These are phyloP conservation scores for Boletus pseudopeckii DNA, from an alignment of 768 basidiomycete genomes.

Conservation along the genomic window DNA sequence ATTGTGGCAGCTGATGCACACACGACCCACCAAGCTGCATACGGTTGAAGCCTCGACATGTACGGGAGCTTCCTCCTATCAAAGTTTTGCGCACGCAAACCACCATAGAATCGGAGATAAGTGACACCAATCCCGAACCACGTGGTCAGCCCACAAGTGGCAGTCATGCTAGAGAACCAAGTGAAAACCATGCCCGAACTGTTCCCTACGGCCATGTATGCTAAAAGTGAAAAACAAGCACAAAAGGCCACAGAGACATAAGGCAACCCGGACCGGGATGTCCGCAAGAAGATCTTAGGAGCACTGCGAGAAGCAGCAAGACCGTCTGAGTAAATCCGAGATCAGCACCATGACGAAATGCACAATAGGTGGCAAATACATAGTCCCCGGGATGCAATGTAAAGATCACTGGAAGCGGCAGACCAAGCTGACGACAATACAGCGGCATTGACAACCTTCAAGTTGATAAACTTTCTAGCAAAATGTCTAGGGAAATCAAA, in stretches of 20 bases:
- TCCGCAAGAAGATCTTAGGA: conserved; percentile 46
- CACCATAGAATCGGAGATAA: conserved; percentile 45
- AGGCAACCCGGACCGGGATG: conserved; percentile 39
- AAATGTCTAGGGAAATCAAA: background rate
- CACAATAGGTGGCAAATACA: conserved; percentile 16
- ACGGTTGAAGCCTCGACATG: conserved; percentile 38
- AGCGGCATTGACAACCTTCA: conserved; percentile 31
- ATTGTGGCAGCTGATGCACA: conserved; percentile 24
- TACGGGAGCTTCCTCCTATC: conserved; percentile 46
- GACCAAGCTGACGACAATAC: conserved; percentile 44
- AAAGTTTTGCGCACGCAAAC: conserved; percentile 45
- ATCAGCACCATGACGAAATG: background rate
- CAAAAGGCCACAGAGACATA: conserved; percentile 35
- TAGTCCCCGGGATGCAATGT: conserved; percentile 32
- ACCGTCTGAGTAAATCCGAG: conserved; percentile 40
- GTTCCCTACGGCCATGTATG: conserved; percentile 37
- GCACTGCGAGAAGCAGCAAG: conserved; percentile 49
- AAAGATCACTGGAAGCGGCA: conserved; percentile 35
- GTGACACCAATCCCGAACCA: conserved; percentile 42
- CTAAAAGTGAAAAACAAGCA: conserved; percentile 30
- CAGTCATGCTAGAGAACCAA: conserved; percentile 34
- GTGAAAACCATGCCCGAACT: conserved; percentile 38
- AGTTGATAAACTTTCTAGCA: background rate
- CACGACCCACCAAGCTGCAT: conserved; percentile 36
- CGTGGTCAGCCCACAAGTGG: conserved; percentile 38